Conservation (phyloP, 164 flowering plant species). For the Magnolia kwangsiensis region DNA sequence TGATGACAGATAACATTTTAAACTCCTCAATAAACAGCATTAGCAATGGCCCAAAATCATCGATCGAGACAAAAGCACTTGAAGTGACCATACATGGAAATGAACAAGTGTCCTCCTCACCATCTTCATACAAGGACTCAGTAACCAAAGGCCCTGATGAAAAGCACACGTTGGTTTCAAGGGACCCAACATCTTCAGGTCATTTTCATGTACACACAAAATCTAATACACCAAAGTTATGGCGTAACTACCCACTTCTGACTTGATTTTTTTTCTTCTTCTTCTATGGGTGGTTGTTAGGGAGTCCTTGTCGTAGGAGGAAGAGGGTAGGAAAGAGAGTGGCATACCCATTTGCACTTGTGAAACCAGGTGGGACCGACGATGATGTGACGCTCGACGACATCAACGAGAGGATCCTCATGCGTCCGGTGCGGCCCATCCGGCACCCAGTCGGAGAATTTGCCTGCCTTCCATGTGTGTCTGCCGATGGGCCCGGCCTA, state of each 20-base stretch:
- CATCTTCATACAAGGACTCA: slow-evolving; percentile 10
- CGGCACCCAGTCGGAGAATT: slow-evolving; percentile 39
- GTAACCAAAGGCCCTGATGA: neutral
- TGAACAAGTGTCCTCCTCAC: slow-evolving; percentile 4
- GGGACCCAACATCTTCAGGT: slow-evolving; percentile 1
- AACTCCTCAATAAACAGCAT: slow-evolving; percentile 8
- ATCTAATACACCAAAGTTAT: neutral
- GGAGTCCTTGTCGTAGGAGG: neutral
- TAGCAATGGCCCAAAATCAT: neutral
- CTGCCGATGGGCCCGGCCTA: slow-evolving; percentile 18
- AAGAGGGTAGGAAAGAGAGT: slow-evolving; percentile 17
- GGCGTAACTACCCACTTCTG: neutral
- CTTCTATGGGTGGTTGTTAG: neutral
- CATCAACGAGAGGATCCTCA: slow-evolving; percentile 34
- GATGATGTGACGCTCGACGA: slow-evolving; percentile 38
- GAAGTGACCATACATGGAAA: slow-evolving; percentile 4
- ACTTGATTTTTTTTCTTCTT: neutral
- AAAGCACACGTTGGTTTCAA: neutral
- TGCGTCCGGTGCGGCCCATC: slow-evolving; percentile 32
- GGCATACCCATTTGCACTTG: slow-evolving; percentile 36
- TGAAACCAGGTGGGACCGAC: slow-evolving; percentile 36
- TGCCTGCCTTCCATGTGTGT: slow-evolving; percentile 18
- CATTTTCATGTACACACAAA: neutral
- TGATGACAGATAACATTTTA: slow-evolving; percentile 10
- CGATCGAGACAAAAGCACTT: neutral